Evolutionary conservation across 345 rosid species (phyloP), one percentile per base, ranked within the genome.

Genomic region (Odontarrhena argentea): DNA sequence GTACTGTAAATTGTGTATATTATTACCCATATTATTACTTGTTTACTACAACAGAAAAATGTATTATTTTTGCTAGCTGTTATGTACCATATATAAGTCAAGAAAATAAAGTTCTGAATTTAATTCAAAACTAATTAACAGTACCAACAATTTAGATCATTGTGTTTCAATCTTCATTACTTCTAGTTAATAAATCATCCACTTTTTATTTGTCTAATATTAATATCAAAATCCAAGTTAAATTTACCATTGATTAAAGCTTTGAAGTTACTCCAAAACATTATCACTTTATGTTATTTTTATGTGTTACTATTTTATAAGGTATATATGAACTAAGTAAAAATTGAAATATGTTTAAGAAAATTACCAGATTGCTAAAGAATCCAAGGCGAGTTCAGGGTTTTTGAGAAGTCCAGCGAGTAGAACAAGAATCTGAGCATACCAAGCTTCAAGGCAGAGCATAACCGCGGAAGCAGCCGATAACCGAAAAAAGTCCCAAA

Each of bases 401-500:
- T 85, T 49, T 12, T 76, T 41, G 36, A 85, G 88, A 74, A 85
- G 72, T 24, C 92, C 90, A 3, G 93, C 86, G 3, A 87, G 82
- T 14, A 85, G 65, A 71, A 85, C 81, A 2, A 85, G 65, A 54
- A 83, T 76, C 80, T 81, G 90, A 57, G 69, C 55, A 4, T 83
- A 87, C 93, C 90, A 87, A 46, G 75, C 41, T 54, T 87, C 93
- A 25, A 87, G 71, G 58, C 86, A 80, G 8, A 83, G 68, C 90
- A 85, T 87, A 10, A 87, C 82, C 0, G 94, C 90, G 0, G 90
- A 87, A 6, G 90, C 85, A 0, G 81, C 52, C 1, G 94, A 87
- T 65, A 85, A 67, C 65, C 73, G 79, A 41, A 82, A 51, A 76
- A 85, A 83, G 6, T 61, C 80, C 76, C 86, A 62, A 0, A 87